phyloP scores from a whole-genome alignment of 257 asterid species.

The Capsicum baccatum region DNA sequence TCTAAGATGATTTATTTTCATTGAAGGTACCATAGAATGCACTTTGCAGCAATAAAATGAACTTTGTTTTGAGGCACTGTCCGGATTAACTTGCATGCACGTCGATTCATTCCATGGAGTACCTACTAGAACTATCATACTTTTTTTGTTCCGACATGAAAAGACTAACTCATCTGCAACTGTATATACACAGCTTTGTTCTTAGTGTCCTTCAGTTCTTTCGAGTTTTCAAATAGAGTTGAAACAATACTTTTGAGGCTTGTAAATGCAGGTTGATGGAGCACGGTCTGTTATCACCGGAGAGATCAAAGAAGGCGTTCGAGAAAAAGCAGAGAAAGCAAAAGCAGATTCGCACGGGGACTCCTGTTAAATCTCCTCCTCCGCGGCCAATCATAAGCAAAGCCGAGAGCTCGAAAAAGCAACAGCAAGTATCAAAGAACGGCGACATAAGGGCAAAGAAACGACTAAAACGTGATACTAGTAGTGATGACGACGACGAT shows the following conservation, averaged over 20 bases:
- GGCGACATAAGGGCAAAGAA: slow-evolving; percentile 70
- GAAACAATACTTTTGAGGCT: background rate
- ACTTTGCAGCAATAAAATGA: background rate
- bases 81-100: too few species aligned
- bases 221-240: background rate
- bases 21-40: background rate
- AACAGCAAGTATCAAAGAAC: slow-evolving; percentile 55
- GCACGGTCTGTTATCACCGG: slow-evolving; percentile 84
- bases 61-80: background rate
- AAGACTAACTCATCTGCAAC: too few species aligned
- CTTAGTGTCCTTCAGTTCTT: background rate
- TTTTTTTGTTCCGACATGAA: too few species aligned
- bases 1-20: background rate
- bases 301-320: slow-evolving; percentile 69
- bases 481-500: slow-evolving; percentile 59
- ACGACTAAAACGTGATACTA: slow-evolving; percentile 43
- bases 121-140: too few species aligned
- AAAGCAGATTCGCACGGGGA: slow-evolving; percentile 69
- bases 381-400: slow-evolving; percentile 1
- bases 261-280: slow-evolving; percentile 77
- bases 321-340: slow-evolving; percentile 87
- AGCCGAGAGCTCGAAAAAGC: slow-evolving; percentile 63
- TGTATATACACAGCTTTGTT: background rate
- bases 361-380: slow-evolving; percentile 68
- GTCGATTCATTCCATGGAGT: too few species aligned